These are phyloP conservation scores for Croton laevigatus DNA, from an alignment of 441 rosid genomes.

Conservation along the genomic window DNA sequence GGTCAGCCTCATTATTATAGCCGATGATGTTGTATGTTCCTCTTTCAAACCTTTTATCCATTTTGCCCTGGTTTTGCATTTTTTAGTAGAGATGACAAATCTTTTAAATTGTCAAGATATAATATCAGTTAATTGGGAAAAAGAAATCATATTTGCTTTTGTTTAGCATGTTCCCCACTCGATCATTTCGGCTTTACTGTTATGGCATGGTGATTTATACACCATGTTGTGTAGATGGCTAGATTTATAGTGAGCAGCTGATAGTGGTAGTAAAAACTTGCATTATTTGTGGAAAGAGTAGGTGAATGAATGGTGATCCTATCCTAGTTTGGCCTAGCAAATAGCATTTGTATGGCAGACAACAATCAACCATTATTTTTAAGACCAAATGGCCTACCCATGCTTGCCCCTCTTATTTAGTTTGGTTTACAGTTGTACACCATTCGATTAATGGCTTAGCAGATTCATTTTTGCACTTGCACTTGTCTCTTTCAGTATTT, in stretches of 20 bases:
- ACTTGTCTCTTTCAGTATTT: background rate
- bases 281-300: too few relatives aligned
- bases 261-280: background rate
- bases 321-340: background rate
- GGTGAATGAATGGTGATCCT: background rate
- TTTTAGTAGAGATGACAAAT: slow-evolving; percentile 15
- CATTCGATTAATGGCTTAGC: too few relatives aligned
- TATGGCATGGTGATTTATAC: background rate
- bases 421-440: too few relatives aligned
- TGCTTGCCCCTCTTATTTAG: too few relatives aligned
- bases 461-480: background rate
- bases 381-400: background rate
- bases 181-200: too few relatives aligned
- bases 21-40: slow-evolving; percentile 28
- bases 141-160: background rate
- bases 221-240: background rate
- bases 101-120: background rate
- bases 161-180: background rate
- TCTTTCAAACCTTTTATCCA: background rate
- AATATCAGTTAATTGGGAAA: background rate
- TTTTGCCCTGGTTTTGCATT: slow-evolving; percentile 14
- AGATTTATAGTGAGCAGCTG: background rate
- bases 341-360: too few relatives aligned
- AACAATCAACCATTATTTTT: too few relatives aligned
- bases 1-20: slow-evolving; percentile 53